Conservation (phyloP, 2,329 filamentous ascomycete genomes). For the Aschersonia sp. region DNA sequence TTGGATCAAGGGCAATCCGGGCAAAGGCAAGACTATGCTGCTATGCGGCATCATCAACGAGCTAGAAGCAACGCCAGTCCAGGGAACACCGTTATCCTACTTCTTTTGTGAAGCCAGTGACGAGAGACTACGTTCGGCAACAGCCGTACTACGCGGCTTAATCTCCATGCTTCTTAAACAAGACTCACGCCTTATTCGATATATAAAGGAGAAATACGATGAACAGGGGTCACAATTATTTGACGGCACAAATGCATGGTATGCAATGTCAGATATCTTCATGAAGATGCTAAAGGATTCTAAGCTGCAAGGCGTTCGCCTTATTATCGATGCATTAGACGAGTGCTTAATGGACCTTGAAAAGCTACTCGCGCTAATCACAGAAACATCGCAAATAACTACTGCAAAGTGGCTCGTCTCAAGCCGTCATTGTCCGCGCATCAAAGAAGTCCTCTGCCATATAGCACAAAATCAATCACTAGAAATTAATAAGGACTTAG, state of each 20-base stretch:
- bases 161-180: conserved; percentile 22
- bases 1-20: conserved; percentile 23
- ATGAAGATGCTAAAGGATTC: too few relatives aligned
- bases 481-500: too few relatives aligned
- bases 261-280: too few relatives aligned
- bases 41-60: conserved; percentile 19
- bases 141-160: conserved; percentile 25
- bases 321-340: too few relatives aligned
- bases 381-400: too few relatives aligned
- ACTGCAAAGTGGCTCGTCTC: too few relatives aligned
- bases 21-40: conserved; percentile 31
- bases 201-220: conserved; percentile 20
- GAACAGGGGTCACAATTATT: conserved; percentile 16
- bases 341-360: too few relatives aligned
- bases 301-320: too few relatives aligned
- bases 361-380: too few relatives aligned
- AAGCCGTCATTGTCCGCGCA: too few relatives aligned
- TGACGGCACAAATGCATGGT: conserved; percentile 13
- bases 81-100: conserved; percentile 9
- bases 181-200: conserved; percentile 15
- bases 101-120: conserved; percentile 30
- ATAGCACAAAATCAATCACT: too few relatives aligned
- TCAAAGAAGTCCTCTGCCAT: too few relatives aligned
- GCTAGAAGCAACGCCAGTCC: not conserved
- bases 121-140: conserved; percentile 19